Evolutionary conservation across 2,329 filamentous ascomycete genomes (phyloP).

Genomic region (Albophoma yamanashiensis): DNA sequence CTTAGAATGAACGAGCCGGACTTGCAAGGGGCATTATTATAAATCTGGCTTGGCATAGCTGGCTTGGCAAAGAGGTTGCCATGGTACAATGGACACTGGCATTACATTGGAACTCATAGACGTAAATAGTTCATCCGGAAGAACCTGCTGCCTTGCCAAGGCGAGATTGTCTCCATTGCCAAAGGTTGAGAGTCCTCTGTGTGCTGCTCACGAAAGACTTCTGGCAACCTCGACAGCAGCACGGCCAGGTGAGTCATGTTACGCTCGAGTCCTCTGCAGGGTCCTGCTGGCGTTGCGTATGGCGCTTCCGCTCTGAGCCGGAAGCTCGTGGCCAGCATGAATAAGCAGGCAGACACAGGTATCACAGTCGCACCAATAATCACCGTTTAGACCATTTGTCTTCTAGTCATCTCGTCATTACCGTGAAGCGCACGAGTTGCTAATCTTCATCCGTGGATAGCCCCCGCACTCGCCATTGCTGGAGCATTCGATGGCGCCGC

Average conservation of each 20-base stretch:
- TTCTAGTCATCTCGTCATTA: neutral
- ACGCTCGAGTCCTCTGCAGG: too few species aligned
- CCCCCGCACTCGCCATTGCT: neutral
- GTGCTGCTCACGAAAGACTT: too few species aligned
- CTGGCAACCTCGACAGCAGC: too few species aligned
- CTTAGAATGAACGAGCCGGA: neutral
- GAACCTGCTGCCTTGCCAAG: neutral
- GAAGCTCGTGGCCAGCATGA: neutral
- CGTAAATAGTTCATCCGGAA: neutral
- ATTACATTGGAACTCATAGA: neutral
- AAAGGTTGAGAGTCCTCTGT: too few species aligned
- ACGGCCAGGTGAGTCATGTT: too few species aligned
- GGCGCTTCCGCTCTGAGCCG: too few species aligned
- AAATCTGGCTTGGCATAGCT: too few species aligned
- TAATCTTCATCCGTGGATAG: neutral
- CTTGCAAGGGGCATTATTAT: too few species aligned
- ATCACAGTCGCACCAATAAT: neutral
- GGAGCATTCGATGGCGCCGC: neutral
- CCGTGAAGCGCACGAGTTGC: neutral
- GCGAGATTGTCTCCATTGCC: neutral
- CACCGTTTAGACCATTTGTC: neutral
- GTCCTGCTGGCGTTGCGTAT: too few species aligned
- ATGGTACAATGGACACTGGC: neutral
- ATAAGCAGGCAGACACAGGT: neutral
- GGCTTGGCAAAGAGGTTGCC: neutral